Conservation (phyloP, 768 basidiomycete species). For the Termitomyces sp. region DNA sequence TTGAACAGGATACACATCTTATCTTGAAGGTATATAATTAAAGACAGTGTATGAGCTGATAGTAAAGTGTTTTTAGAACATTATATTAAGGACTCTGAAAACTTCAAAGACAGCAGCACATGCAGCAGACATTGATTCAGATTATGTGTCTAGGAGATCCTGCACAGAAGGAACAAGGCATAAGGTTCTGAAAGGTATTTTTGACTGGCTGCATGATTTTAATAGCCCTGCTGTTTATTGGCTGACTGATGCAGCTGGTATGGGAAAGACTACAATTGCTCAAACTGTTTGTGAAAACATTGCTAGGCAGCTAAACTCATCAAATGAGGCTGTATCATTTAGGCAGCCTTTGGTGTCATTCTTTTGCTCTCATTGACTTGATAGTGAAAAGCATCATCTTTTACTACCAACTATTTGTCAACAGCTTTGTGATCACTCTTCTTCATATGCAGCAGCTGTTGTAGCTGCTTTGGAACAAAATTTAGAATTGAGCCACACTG, state of each 20-base stretch:
- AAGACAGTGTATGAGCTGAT: no score
- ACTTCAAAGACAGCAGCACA: no score
- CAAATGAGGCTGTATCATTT: accelerated
- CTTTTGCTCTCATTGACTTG: background rate
- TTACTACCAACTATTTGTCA: background rate
- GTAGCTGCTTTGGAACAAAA: background rate
- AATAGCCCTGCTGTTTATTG: background rate
- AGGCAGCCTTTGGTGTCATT: background rate
- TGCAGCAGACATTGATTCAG: no score
- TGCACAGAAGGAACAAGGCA: no score
- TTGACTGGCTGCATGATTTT: no score
- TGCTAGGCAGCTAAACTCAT: no score
- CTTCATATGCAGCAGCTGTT: background rate
- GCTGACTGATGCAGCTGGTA: background rate
- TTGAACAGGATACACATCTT: no score
- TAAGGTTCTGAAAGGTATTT: no score
- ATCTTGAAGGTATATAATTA: no score
- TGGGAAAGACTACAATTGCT: background rate
- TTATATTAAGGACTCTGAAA: no score
- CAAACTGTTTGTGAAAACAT: background rate
- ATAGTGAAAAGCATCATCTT: background rate
- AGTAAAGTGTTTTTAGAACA: no score
- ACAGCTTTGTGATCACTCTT: background rate
- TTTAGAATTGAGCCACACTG: background rate
- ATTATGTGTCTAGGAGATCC: no score